Evolutionary conservation across 139 green algal genomes (phyloP).

Genomic region (Chlamydomonas sp.): DNA sequence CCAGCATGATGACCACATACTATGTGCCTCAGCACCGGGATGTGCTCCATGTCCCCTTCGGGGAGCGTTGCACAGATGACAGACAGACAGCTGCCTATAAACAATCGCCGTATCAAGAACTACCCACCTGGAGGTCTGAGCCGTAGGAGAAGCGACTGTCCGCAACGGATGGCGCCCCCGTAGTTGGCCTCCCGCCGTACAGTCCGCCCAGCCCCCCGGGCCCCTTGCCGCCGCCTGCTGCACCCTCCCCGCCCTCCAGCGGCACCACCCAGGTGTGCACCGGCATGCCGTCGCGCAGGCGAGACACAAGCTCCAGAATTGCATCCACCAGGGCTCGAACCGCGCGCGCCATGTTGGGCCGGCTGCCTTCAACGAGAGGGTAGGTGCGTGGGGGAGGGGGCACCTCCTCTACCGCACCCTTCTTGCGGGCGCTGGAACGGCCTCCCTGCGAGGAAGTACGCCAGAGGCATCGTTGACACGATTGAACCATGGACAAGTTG

Average conservation of each 20-base stretch:
- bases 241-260: background rate
- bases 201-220: background rate
- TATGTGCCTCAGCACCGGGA: too few species aligned
- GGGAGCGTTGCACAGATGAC: too few species aligned
- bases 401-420: constrained; percentile 30
- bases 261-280: constrained; percentile 43
- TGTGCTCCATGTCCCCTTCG: too few species aligned
- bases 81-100: too few species aligned
- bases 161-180: background rate
- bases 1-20: too few species aligned
- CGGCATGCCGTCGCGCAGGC: constrained; percentile 38
- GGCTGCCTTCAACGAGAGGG: background rate
- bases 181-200: background rate
- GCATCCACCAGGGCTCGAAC: constrained; percentile 30
- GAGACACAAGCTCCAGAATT: constrained; percentile 43
- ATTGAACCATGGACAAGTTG: too few species aligned
- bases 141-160: constrained; percentile 54
- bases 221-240: background rate
- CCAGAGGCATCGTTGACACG: too few species aligned
- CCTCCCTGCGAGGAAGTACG: background rate
- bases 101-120: background rate
- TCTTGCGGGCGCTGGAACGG: background rate
- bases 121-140: constrained; percentile 47
- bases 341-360: constrained; percentile 36
- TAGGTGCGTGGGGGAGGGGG: constrained; percentile 29